Base-by-base conservation (phyloP, 768 basidiomycete species). In the Hemileccinum impolitum region DNA sequence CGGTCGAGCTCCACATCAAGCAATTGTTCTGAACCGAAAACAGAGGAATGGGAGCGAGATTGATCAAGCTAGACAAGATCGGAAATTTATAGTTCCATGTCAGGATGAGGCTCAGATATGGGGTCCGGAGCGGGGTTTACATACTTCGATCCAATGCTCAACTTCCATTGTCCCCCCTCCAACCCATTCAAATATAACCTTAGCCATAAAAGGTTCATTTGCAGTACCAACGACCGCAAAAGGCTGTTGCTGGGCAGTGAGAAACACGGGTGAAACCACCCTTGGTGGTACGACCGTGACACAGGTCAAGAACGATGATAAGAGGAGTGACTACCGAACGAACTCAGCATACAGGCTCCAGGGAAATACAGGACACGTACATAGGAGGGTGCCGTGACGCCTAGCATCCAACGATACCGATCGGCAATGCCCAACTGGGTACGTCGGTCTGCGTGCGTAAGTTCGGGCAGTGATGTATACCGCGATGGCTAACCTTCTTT, bases 111-210 rank as follows among this genome's bases (percentile, higher is more conserved):
- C 6, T 23, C 23, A 23, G 23, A 23, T 32, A 12, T 30, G 17
- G 17, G 31, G 28, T 45, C 39, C 15, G 21, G 36, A 28, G 47
- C 23, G 5, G 34, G 19, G 13, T 31, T 41, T 19, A 63, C 70
- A 48, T 55, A 76, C 78, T 56, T 79, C 75, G 7, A 79, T 69
- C 77, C 77, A 80, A 44, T 79, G 77, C 9, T 79, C 76, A 15
- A 79, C 62, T 39, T 72, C 72, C 52, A 70, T 68, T 53, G 75
- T 80, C 43, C 69, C 68, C 18, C 61, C 59, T 13, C 73, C 74
- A 21, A 59, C 67, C 75, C 74, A 78, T 32, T 62, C 57, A 30
- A 78, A 62, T 1, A 61, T 60, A 17, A 78, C 56, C 18, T 66
- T 64, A 4, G 76, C 76, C 40, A 77, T 67, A 48, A 78, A 78